phyloP scores from a whole-genome alignment of 495 filamentous ascomycete species.

The Immersiella caudata region DNA sequence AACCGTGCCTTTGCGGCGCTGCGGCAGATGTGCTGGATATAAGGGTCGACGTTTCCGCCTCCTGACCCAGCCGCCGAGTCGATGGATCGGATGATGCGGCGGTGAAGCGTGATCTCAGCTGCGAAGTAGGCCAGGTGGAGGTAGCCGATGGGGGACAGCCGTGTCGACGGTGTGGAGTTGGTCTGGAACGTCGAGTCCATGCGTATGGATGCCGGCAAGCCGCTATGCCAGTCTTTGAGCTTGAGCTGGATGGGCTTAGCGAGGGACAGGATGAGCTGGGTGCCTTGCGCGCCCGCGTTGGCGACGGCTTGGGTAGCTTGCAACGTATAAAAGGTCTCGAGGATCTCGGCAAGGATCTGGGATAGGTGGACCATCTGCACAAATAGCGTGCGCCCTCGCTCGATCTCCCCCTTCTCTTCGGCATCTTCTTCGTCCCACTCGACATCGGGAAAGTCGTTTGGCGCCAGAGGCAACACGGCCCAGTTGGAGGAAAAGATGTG shows the following conservation, averaged over 20 bases:
- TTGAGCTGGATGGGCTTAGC: conserved; percentile 84
- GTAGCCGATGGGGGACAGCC: conserved; percentile 67
- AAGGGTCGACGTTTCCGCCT: conserved; percentile 56
- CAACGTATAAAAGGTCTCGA: conserved; percentile 78
- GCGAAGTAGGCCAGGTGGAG: conserved; percentile 85
- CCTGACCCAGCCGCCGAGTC: conserved; percentile 32
- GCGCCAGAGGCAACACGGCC: conserved; percentile 71
- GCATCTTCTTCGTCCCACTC: conserved; percentile 57
- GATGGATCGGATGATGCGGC: conserved; percentile 76
- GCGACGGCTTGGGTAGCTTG: conserved; percentile 57
- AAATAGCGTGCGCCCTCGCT: conserved; percentile 70
- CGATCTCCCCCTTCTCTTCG: conserved; percentile 65
- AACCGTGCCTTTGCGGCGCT: conserved; percentile 82
- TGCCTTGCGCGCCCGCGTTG: conserved; percentile 56
- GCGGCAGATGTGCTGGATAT: conserved; percentile 91
- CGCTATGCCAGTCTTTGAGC: conserved; percentile 78
- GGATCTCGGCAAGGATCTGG: conserved; percentile 73
- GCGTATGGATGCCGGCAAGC: conserved; percentile 63
- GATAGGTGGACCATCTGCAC: conserved; percentile 74
- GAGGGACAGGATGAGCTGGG: conserved; percentile 66
- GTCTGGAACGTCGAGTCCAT: conserved; percentile 63
- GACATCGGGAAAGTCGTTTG: conserved; percentile 73
- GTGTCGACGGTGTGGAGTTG: conserved; percentile 35
- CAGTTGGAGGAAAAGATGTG: conserved; percentile 82
- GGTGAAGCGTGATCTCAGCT: conserved; percentile 81